phyloP scores from a whole-genome alignment of 1,139 yeast species.

The Protomyces lactucae-debilis region DNA sequence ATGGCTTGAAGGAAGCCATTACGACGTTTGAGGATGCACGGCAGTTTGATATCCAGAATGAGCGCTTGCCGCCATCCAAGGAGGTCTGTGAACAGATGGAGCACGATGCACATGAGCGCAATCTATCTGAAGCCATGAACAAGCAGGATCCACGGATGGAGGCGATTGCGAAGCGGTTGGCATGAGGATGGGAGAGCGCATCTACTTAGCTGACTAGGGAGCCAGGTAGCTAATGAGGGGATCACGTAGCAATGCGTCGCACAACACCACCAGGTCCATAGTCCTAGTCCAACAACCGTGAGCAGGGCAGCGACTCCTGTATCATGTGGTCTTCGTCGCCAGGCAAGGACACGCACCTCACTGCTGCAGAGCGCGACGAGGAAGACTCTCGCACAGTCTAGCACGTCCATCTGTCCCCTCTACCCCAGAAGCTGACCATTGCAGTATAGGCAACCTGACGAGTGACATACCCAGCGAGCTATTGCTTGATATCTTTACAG shows the following conservation, averaged over 20 bases:
- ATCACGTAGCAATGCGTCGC: background rate
- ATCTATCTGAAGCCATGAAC: slow-evolving; percentile 11
- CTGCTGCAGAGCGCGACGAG: background rate
- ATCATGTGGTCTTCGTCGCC: background rate
- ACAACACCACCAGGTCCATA: background rate
- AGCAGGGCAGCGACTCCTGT: too few species aligned
- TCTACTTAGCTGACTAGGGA: too few species aligned
- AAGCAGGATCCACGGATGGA: slow-evolving; percentile 14
- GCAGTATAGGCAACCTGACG: background rate
- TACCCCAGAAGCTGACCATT: background rate
- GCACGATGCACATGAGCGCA: slow-evolving; percentile 37
- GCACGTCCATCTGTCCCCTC: background rate
- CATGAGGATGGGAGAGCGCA: background rate
- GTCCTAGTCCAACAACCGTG: too few species aligned
- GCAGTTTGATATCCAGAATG: slow-evolving; percentile 74
- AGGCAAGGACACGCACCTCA: background rate
- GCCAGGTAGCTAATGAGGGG: too few species aligned
- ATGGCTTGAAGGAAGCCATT: slow-evolving; percentile 61
- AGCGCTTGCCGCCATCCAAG: slow-evolving; percentile 78
- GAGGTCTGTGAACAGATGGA: slow-evolving; percentile 53
- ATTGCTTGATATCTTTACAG: background rate
- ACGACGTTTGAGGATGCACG: slow-evolving; percentile 79
- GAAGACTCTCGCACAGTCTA: background rate
- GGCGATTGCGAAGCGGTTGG: slow-evolving; percentile 13
- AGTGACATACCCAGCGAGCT: background rate